Conservation (phyloP, 1,139 yeast genomes). For the Oligophagozyma castellii region DNA sequence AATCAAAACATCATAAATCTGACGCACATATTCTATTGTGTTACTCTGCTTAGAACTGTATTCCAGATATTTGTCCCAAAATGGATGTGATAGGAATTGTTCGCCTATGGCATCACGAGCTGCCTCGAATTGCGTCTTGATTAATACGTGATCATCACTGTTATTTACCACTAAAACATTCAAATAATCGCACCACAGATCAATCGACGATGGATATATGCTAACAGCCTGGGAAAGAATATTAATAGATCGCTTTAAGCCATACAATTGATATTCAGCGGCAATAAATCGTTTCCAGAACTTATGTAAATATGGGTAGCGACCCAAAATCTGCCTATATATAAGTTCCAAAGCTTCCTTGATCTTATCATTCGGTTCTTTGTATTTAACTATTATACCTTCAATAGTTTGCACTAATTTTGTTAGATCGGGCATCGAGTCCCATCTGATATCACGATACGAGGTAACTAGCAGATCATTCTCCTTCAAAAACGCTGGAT, state of each 20-base stretch:
- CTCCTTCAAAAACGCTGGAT: constrained; percentile 24
- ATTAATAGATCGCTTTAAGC: constrained; percentile 35
- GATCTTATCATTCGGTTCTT: constrained; percentile 22
- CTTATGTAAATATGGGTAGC: constrained; percentile 43
- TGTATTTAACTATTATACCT: constrained; percentile 22
- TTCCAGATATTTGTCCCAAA: constrained; percentile 53
- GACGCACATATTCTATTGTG: constrained; percentile 21
- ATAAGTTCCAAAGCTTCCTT: constrained; percentile 23
- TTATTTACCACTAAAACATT: constrained; percentile 33
- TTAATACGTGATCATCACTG: constrained; percentile 18
- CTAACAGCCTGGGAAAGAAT: constrained; percentile 35
- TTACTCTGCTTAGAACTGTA: constrained; percentile 28
- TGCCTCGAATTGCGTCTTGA: constrained; percentile 29
- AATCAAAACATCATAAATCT: constrained; percentile 32
- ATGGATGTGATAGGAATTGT: constrained; percentile 45
- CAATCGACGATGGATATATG: constrained; percentile 41
- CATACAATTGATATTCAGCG: constrained; percentile 40
- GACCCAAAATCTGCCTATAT: constrained; percentile 30
- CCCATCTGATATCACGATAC: constrained; percentile 14
- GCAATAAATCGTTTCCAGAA: constrained; percentile 51
- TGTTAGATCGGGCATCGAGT: constrained; percentile 18
- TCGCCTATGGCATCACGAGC: constrained; percentile 36
- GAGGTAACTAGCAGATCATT: constrained; percentile 21
- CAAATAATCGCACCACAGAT: constrained; percentile 55
- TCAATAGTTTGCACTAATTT: constrained; percentile 20